Base-by-base conservation (phyloP, 192 early-diverging fungal genomes). In the Gigaspora rosea region DNA sequence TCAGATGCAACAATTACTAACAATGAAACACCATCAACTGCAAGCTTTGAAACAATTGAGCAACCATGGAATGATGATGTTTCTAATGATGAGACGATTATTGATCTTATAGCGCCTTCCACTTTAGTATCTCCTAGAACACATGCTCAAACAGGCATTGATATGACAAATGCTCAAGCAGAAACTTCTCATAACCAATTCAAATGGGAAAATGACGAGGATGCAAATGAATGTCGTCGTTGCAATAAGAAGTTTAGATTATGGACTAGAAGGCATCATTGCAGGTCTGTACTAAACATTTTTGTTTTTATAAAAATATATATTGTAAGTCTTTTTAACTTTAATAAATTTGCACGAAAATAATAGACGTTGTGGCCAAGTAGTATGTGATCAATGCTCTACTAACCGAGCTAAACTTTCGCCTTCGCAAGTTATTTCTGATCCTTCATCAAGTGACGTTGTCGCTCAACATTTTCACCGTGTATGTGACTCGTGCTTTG, bases 251-350 rank as follows among this genome's bases (percentile, higher is more conserved):
- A 86, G 16, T 98, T 98, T 80, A 88, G 88, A 0, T 76, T 98
- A 20, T 93, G 90, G 64, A 67, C 92, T 50, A 82, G 96, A 65
- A 87, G 94, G 63, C 96, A 97, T 78, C 96, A 98, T 81, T 98
- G 96, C 80, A 87, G 96, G 71, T 73, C 41, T 35, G 64, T 74
- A 69, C 1, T 11, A 8, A 66, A 16, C 18, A 9, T n/a, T 66
- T 41, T 66, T 27, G 27, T 27, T 27, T n/a, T n/a, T 27, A 27
- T 27, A 27, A 27, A 27, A 27, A 27, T 27, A 27, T 27, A 27
- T 27, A 27, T 41, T 41, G 0, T 27, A 41, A 41, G 41, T 41
- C 4, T 41, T 41, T 41, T 41, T 41, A 6, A 41, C 7, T 41
- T n/a, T 41, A 41, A 41, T 41, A 41, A 41, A 41, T 41, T 3